These are phyloP conservation scores for Phytophthora ohioensis DNA, from an alignment of 352 stramenopile species.

Conservation along the genomic window DNA sequence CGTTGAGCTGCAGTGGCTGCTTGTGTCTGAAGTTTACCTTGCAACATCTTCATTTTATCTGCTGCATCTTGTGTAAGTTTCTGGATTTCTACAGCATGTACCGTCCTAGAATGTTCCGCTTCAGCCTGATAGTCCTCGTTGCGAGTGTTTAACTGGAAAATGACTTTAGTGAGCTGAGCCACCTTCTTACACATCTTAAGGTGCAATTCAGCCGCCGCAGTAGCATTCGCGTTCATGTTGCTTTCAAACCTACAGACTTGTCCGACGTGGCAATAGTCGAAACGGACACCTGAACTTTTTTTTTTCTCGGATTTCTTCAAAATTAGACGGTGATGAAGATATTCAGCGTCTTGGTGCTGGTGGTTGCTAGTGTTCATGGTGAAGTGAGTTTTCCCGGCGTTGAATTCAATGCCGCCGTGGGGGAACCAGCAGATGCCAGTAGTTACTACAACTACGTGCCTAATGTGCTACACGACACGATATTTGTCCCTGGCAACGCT, in stretches of 20 bases:
- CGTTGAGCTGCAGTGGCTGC: conserved; percentile 37
- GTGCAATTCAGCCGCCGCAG: conserved; percentile 70
- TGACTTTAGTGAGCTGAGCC: conserved; percentile 94
- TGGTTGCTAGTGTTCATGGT: conserved; percentile 1
- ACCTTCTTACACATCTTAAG: conserved; percentile 97
- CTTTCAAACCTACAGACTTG: neutral
- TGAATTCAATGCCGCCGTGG: conserved; percentile 73
- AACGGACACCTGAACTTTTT: conserved; percentile 21
- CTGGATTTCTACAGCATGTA: conserved; percentile 51
- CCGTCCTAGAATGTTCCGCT: conserved; percentile 51
- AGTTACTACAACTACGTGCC: conserved; percentile 81
- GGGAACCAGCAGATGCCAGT: conserved; percentile 61
- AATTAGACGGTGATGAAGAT: conserved; percentile 26
- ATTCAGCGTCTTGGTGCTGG: conserved; percentile 12
- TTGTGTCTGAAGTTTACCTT: conserved; percentile 49
- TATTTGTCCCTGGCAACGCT: conserved; percentile 67
- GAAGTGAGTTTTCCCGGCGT: conserved; percentile 70
- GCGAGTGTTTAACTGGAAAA: conserved; percentile 94
- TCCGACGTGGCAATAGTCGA: conserved; percentile 11
- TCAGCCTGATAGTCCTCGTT: conserved; percentile 92
- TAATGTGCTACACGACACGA: conserved; percentile 68
- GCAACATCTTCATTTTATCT: conserved; percentile 56
- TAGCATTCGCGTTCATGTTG: conserved; percentile 27
- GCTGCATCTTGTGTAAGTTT: conserved; percentile 64
- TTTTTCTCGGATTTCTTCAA: conserved; percentile 1